Evolutionary conservation across 2,329 filamentous ascomycete species (phyloP).

Genomic region (Coleophoma cylindrospora): DNA sequence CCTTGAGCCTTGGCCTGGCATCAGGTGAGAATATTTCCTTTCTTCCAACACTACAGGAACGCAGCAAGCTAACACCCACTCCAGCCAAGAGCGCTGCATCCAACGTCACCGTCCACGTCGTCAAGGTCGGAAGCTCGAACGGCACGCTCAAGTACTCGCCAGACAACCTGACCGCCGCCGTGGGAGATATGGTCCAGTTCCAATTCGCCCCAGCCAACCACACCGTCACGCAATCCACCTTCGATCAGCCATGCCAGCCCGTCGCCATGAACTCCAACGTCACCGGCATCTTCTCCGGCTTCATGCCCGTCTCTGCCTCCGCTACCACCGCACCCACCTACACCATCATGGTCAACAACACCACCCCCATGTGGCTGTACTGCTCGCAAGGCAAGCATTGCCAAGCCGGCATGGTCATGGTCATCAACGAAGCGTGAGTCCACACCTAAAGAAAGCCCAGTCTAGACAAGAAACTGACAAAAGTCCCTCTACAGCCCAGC

Average conservation of each 20-base stretch:
- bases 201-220: slow-evolving; percentile 67
- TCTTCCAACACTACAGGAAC: too few relatives aligned
- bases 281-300: slow-evolving; percentile 62
- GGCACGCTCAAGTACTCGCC: slow-evolving; percentile 57
- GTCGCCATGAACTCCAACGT: slow-evolving; percentile 43
- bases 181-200: slow-evolving; percentile 62
- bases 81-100: background rate
- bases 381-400: slow-evolving; percentile 73
- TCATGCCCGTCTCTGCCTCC: slow-evolving; percentile 55
- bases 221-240: slow-evolving; percentile 74
- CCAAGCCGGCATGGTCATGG: slow-evolving; percentile 37
- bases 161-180: slow-evolving; percentile 55
- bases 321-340: slow-evolving; percentile 56
- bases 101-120: slow-evolving; percentile 48
- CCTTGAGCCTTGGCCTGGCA: slow-evolving; percentile 19
- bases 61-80: too few relatives aligned
- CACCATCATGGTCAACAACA: slow-evolving; percentile 64
- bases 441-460: slow-evolving; percentile 1
- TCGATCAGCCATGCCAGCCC: slow-evolving; percentile 65
- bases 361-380: slow-evolving; percentile 73
- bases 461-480: background rate
- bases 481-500: slow-evolving; percentile 13
- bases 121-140: slow-evolving; percentile 51
- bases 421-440: slow-evolving; percentile 48
- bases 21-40: too few relatives aligned